These are phyloP conservation scores for Dactylellina haptotyla DNA, from an alignment of 2,329 filamentous ascomycete genomes.

Conservation along the genomic window DNA sequence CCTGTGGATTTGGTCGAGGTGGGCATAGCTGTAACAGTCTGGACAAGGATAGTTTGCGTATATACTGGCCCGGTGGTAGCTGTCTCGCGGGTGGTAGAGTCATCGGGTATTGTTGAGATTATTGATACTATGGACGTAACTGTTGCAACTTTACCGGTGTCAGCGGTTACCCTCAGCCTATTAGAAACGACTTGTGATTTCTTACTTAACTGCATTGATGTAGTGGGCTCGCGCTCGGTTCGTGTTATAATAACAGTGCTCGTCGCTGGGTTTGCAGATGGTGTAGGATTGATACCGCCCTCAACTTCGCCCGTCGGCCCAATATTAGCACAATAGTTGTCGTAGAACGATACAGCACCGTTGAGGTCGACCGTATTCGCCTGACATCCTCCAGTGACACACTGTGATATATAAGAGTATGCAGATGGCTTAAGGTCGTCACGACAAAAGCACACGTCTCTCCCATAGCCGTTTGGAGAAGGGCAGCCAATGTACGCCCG, in stretches of 20 bases:
- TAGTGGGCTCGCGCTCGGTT: not conserved
- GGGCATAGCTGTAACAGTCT: not conserved
- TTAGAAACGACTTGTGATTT: not conserved
- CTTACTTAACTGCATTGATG: not conserved
- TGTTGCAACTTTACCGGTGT: not conserved
- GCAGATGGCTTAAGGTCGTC: not conserved
- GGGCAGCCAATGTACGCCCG: not conserved
- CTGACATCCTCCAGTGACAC: not conserved
- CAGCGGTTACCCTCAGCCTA: not conserved
- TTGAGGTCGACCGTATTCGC: not conserved
- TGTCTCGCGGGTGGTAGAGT: not conserved
- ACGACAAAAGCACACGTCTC: constrained; percentile 2
- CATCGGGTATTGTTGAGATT: not conserved
- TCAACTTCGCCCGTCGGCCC: not conserved
- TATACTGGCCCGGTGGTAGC: not conserved
- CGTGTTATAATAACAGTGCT: not conserved
- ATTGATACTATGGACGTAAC: not conserved
- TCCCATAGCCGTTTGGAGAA: constrained; percentile 3
- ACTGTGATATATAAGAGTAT: not conserved
- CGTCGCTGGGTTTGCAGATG: not conserved
- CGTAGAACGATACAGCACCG: not conserved
- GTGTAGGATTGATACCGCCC: not conserved
- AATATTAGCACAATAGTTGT: constrained; percentile 1
- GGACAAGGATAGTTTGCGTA: not conserved
- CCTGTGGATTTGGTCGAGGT: too few species aligned